Evolutionary conservation across 2,329 filamentous ascomycete species (phyloP), one percentile per base, ranked within the genome.

Genomic region (Sclerotinia nivalis): DNA sequence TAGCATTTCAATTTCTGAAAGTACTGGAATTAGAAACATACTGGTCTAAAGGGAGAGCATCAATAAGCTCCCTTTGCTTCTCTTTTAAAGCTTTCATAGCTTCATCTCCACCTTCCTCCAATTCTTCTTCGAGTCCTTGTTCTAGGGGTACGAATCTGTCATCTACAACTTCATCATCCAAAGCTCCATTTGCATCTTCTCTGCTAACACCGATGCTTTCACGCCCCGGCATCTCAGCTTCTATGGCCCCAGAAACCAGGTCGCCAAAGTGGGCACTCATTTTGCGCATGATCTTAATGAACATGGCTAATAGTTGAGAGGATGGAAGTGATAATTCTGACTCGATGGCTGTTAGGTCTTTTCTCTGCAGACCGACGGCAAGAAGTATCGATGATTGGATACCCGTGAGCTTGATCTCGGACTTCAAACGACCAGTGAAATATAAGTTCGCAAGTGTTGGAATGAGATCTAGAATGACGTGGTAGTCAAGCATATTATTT

Each of bases 401-500:
- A n/a, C 91, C 90, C 6, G 87, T 91, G 68, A 99, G 84, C 69
- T 86, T 89, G 75, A 97, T 85, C 64, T 84, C 84, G 49, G 82
- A 80, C 75, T 86, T 88, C 25, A 98, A 83, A 13, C 89, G 88
- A 61, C 93, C 92, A 0, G 88, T 89, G 81, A 99, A 99, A 83
- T 95, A 97, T 37, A 97, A 86, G 34, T 85, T 85, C 1, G 96
- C 91, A 72, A 99, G 89, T 1, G 85, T 87, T 0, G 96, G 96
- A 69, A 99, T 85, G 77, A 99, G 88, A 79, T 99, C 96, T 40
- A 98, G 86, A 69, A 99, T 96, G 75, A 97, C 94, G 78, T 97
- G 96, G 83, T 98, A 97, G 81, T 99, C 96, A 55, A 99, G 88
- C 86, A 97, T 92, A 81, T 97, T 97, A 81, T 96, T 97, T 22